Base-by-base conservation (phyloP, 768 basidiomycete species). In the Melanogaster broomeanus region DNA sequence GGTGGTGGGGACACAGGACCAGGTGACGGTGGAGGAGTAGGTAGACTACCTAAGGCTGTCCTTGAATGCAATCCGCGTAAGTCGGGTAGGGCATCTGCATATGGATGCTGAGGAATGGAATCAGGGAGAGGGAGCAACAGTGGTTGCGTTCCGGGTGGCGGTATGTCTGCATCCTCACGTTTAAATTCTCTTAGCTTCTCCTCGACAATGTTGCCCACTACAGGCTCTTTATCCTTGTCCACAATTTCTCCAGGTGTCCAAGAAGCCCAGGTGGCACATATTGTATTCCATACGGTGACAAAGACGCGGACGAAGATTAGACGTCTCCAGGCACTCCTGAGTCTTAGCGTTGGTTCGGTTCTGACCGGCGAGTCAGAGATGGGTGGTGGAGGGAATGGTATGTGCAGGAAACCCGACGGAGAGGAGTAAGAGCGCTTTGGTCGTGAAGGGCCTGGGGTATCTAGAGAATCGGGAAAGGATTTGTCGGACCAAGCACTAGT, bases 301-400 rank as follows among this genome's bases (percentile, higher is more conserved):
- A 89, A 78, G 53, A 89, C 74, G 38, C 86, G 87, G 55, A 90
- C 77, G 61, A 90, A 77, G 76, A 85, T 84, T 61, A 89, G 74
- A 42, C 82, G 83, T 63, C 80, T 74, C 48, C 83, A 66, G 55
- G 77, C 64, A 42, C 71, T 70, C 54, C 58, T 56, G 53, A 63
- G 45, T 77, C 77, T 59, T 77, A 66, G 55, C 63, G 68, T 44
- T 61, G 56, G 67, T 51, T 72, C 76, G 52, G 67, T 72, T 56
- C 71, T 71, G 51, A 68, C 61, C 52, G 64, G 47, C 27, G 63
- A 51, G 49, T 74, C 71, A 45, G 62, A 55, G 56, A 58, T 58
- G 51, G 66, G 45, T 65, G 69, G 54, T 44, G 62, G 45, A 58
- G 64, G 48, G 45, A 65, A 65, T 53, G 71, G 66, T 54, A 82